Evolutionary conservation across 176 grass and related monocot genomes (phyloP).

Genomic region (Cenchrus americanus): DNA sequence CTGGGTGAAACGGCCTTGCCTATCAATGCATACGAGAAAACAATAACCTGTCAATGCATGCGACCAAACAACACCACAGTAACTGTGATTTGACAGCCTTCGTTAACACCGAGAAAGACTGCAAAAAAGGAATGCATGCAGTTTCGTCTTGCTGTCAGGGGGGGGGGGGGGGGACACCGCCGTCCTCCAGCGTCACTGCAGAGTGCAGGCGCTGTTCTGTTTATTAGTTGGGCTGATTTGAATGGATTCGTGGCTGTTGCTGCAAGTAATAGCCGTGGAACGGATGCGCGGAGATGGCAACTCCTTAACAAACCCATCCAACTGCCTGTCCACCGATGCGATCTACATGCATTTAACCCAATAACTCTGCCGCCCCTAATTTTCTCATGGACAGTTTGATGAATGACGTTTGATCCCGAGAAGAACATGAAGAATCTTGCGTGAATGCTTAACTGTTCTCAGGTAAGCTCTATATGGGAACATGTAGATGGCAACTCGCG

Average conservation of each 20-base stretch:
- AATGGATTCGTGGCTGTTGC: background rate
- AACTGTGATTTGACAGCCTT: background rate
- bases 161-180: too few species aligned
- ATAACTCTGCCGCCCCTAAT: background rate
- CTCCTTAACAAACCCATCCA: conserved; percentile 15
- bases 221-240: background rate
- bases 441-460: background rate
- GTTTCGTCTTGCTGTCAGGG: background rate
- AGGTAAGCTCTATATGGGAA: background rate
- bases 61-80: background rate
- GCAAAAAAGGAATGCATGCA: background rate
- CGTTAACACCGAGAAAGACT: background rate
- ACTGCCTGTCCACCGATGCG: background rate
- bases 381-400: background rate
- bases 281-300: conserved; percentile 19
- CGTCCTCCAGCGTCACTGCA: background rate
- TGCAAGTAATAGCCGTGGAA: conserved; percentile 27
- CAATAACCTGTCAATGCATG: background rate
- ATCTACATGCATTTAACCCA: background rate
- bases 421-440: background rate
- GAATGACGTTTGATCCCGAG: background rate
- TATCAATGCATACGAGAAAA: background rate
- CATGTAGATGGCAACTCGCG: conserved; percentile 5
- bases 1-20: background rate
- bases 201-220: background rate